These are phyloP conservation scores for Vicia villosa DNA, from an alignment of 306 rosid species.

Conservation along the genomic window DNA sequence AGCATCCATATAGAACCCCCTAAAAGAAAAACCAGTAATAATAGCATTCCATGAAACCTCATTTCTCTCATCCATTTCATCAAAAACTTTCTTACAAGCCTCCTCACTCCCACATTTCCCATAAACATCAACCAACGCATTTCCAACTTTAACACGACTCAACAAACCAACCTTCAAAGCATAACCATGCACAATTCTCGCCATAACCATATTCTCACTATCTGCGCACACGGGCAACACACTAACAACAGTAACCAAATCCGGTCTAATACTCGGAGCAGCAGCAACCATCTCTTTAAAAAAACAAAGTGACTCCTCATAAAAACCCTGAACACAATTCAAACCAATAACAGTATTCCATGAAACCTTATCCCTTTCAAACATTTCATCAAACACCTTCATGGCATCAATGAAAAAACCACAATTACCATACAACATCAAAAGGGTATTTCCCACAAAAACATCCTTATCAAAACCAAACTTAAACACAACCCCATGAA, in stretches of 20 bases:
- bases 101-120: constrained; percentile 75
- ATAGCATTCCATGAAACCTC: constrained; percentile 90
- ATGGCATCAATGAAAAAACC: constrained; percentile 46
- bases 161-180: constrained; percentile 72
- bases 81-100: constrained; percentile 63
- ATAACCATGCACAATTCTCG: constrained; percentile 66
- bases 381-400: constrained; percentile 77
- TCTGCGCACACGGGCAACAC: constrained; percentile 69
- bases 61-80: constrained; percentile 64
- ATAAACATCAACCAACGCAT: constrained; percentile 75
- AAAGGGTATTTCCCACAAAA: constrained; percentile 77
- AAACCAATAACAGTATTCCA: constrained; percentile 77
- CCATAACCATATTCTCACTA: constrained; percentile 52
- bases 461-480: constrained; percentile 64
- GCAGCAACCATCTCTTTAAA: constrained; percentile 53
- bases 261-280: constrained; percentile 44
- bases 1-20: constrained; percentile 52
- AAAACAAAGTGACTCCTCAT: constrained; percentile 44
- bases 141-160: constrained; percentile 54
- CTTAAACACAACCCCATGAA: constrained; percentile 72
- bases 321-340: constrained; percentile 54
- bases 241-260: constrained; percentile 63
- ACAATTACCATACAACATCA: constrained; percentile 62
- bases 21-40: constrained; percentile 68
- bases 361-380: constrained; percentile 69